These are phyloP conservation scores for Rhododendron griersonianum DNA, from an alignment of 148 eudicot genomes.

Conservation along the genomic window DNA sequence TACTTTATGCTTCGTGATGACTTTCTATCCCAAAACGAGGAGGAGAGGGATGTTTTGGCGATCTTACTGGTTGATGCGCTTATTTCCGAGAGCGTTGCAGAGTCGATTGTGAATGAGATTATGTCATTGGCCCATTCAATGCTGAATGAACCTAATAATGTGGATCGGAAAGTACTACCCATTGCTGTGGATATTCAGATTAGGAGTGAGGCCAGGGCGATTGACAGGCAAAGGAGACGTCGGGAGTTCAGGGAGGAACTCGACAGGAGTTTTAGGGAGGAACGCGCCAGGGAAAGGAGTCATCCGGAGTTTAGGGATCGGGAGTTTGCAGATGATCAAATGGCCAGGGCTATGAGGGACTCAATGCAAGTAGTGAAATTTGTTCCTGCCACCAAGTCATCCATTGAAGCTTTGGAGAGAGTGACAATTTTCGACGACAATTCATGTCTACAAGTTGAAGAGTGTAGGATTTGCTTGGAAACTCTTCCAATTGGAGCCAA, in stretches of 20 bases:
- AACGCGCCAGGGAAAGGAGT: no score
- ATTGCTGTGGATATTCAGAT: not conserved
- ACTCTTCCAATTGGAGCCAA: not conserved
- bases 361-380: no score
- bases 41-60: no score
- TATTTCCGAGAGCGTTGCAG: not conserved
- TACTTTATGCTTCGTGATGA: no score
- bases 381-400: no score
- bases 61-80: not conserved
- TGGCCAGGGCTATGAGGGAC: no score
- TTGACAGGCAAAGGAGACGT: not conserved
- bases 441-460: not conserved
- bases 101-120: not conserved
- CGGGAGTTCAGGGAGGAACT: no score
- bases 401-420: no score
- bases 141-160: not conserved
- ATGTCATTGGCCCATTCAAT: not conserved
- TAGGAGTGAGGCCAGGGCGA: not conserved
- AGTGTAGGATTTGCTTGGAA: not conserved
- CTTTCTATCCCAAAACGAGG: no score
- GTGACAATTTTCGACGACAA: not conserved
- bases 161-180: not conserved
- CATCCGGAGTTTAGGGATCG: no score
- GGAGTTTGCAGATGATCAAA: no score
- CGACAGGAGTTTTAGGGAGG: no score